Evolutionary conservation across 768 basidiomycete genomes (phyloP), one percentile per base, ranked within the genome.

Genomic region (Boletus rex-veris): DNA sequence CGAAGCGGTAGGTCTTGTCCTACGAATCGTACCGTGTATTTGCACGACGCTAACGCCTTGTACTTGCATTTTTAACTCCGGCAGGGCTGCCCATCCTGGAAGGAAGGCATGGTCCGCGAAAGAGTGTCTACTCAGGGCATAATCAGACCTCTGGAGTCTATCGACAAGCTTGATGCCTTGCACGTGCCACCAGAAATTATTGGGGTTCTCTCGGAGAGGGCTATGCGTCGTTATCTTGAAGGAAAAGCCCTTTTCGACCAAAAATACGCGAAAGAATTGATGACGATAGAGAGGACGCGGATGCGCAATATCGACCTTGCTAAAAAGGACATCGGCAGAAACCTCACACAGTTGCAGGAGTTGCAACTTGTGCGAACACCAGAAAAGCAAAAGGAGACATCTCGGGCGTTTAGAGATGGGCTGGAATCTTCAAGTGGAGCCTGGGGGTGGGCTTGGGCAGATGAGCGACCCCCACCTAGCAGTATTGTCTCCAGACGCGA

Each of bases 401-500:
- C 42, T 52, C 68, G 54, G 47, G 55, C 63, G 10, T 50, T 69
- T 40, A 60, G 54, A 58, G 65, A 71, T 38, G 73, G 63, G 5
- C 43, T 66, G 12, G 78, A 75, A 54, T 73, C 73, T 39, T 72
- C 74, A 7, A 76, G 79, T 28, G 82, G 78, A 42, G 79, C 78
- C 57, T 89, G 85, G 86, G 80, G 77, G 28, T 93, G 90, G 86
- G 83, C 85, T 18, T 98, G 90, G 93, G 92, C 86, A 15, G 74
- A 81, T 47, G 94, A 97, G 71, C 76, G 78, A 18, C 96, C 96
- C 4, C 96, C 96, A 5, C 90, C 95, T 3, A 90, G 88, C 62
- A 94, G 92, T 49, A 92, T 98, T 60, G 90, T 90, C 31, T 85
- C 90, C n/a, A 75, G 94, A 52, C 73, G 93, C 49, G 95, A 98